Conservation (phyloP, 495 filamentous ascomycete species). For the Tuber borchii region DNA sequence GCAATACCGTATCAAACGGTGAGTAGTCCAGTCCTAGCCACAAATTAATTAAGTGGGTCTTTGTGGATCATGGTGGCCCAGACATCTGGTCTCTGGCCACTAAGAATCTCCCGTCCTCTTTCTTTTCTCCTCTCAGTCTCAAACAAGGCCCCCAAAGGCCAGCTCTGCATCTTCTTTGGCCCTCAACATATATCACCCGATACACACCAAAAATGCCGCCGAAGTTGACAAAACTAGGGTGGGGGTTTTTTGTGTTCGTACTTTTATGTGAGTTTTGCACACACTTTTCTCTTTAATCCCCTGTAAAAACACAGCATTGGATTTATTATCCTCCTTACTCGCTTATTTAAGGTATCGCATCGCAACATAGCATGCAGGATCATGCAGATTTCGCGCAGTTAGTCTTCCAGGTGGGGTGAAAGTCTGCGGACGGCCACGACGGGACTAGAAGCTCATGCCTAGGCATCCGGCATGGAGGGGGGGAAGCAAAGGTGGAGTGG, state of each 20-base stretch:
- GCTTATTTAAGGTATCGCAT: slow-evolving; percentile 40
- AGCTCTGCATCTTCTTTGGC: neutral
- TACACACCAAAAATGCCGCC: neutral
- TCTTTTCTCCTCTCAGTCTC: neutral
- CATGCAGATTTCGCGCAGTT: slow-evolving; percentile 25
- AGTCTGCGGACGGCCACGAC: slow-evolving; percentile 19
- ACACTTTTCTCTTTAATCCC: neutral
- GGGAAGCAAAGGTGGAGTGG: slow-evolving; percentile 18
- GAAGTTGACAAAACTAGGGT: neutral
- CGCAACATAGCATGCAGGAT: slow-evolving; percentile 31
- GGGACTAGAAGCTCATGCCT: slow-evolving; percentile 2
- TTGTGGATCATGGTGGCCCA: neutral
- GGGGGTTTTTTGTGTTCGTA: neutral
- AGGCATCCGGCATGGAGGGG: slow-evolving; percentile 10
- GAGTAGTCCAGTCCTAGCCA: neutral
- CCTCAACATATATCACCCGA: neutral
- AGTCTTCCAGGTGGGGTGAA: slow-evolving; percentile 17
- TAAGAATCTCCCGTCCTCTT: neutral
- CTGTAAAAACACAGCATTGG: slow-evolving; percentile 15
- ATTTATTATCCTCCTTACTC: slow-evolving; percentile 21
- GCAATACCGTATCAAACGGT: neutral
- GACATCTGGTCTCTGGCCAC: neutral
- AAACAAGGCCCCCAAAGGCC: neutral
- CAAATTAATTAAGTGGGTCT: neutral
- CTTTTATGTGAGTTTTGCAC: neutral